phyloP scores from a whole-genome alignment of 164 flowering plant species.

The Tetrastigma voinierianum region DNA sequence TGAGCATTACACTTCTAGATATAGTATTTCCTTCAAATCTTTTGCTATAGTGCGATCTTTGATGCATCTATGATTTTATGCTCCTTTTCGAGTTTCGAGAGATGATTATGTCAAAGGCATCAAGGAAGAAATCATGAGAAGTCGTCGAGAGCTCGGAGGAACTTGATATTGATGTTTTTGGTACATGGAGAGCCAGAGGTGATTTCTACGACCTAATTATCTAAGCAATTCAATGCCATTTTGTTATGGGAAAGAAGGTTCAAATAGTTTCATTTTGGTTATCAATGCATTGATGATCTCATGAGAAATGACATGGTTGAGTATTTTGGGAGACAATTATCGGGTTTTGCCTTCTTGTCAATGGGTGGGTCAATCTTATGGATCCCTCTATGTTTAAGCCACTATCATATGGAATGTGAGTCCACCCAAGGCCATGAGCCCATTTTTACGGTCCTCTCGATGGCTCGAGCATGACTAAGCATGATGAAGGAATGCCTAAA shows the following conservation, averaged over 20 bases:
- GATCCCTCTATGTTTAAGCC: conserved; percentile 93
- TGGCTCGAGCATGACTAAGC: conserved; percentile 71
- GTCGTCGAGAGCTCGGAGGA: conserved; percentile 94
- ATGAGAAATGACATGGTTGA: conserved; percentile 98
- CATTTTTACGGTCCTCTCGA: conserved; percentile 78
- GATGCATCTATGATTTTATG: background rate
- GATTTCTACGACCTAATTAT: background rate
- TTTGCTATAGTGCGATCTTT: background rate
- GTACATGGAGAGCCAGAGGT: conserved; percentile 99
- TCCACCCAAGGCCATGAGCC: conserved; percentile 88
- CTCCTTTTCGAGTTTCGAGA: conserved; percentile 58
- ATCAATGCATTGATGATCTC: conserved; percentile 5
- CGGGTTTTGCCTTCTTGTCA: conserved; percentile 85
- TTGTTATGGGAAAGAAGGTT: background rate
- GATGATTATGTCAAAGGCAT: conserved; percentile 72
- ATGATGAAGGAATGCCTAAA: conserved; percentile 84
- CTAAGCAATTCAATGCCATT: background rate
- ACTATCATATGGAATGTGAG: conserved; percentile 88
- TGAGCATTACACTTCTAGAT: conserved; percentile 22
- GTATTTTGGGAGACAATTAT: conserved; percentile 87
- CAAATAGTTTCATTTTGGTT: background rate
- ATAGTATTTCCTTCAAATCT: background rate
- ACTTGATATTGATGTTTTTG: conserved; percentile 90
- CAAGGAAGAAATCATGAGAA: conserved; percentile 77
- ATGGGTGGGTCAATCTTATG: conserved; percentile 91